These are phyloP conservation scores for Penicillium coprophilum DNA, from an alignment of 495 filamentous ascomycete genomes.

Conservation along the genomic window DNA sequence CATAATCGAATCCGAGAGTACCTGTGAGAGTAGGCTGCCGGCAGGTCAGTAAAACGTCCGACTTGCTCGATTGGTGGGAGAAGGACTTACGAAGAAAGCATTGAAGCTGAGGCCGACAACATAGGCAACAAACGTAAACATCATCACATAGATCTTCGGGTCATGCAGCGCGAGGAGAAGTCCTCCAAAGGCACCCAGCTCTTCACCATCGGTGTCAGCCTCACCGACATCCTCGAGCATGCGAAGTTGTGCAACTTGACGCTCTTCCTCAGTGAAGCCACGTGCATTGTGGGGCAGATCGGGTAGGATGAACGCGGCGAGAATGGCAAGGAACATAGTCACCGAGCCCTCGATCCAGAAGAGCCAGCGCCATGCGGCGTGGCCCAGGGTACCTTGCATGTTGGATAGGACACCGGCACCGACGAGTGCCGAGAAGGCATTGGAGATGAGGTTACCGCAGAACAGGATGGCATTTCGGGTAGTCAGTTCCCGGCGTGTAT, in stretches of 20 bases:
- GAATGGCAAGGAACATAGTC: conserved; percentile 34
- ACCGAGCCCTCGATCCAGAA: conserved; percentile 52
- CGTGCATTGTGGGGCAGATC: conserved; percentile 71
- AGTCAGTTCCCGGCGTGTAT: conserved; percentile 44
- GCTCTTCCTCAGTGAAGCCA: conserved; percentile 69
- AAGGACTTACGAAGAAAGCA: conserved; percentile 35
- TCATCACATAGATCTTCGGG: conserved; percentile 68
- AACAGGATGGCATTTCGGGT: conserved; percentile 45
- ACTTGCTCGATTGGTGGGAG: no score
- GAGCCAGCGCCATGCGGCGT: conserved; percentile 64
- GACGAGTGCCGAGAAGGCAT: conserved; percentile 65
- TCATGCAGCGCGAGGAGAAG: conserved; percentile 67
- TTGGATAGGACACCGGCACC: conserved; percentile 45
- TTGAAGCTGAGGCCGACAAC: conserved; percentile 38
- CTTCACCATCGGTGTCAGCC: conserved; percentile 60
- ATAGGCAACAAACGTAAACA: conserved; percentile 42
- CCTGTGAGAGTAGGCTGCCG: conserved; percentile 76
- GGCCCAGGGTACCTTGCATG: conserved; percentile 42
- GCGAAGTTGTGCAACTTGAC: conserved; percentile 63
- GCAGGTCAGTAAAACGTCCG: conserved; percentile 57
- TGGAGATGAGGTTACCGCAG: conserved; percentile 52
- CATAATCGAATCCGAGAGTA: conserved; percentile 65
- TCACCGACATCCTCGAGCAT: conserved; percentile 77
- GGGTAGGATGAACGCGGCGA: conserved; percentile 62
- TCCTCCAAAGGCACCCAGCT: conserved; percentile 64